Conservation (phyloP, 2,329 filamentous ascomycete species). For the Paradendryphiella salina region DNA sequence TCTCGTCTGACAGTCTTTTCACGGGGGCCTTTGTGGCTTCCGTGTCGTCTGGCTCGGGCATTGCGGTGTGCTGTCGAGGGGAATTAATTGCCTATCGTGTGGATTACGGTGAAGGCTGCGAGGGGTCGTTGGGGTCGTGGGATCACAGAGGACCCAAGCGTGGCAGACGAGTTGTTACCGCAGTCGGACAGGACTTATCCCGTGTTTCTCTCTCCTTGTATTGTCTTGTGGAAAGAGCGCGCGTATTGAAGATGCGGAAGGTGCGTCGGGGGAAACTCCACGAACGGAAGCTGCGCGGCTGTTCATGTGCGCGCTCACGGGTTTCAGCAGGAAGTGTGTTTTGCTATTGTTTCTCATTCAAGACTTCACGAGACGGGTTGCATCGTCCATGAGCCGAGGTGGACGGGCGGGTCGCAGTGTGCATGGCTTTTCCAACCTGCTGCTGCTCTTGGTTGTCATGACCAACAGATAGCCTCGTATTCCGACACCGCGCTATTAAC, state of each 20-base stretch:
- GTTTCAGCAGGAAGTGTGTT: too few relatives aligned
- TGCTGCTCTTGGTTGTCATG: too few relatives aligned
- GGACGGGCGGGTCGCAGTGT: too few relatives aligned
- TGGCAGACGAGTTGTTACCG: neutral
- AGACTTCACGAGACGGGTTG: too few relatives aligned
- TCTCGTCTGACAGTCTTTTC: neutral
- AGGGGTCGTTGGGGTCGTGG: neutral
- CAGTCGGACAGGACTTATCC: neutral
- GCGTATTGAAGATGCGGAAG: neutral
- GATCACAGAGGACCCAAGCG: neutral
- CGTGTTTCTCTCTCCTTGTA: neutral
- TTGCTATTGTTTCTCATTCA: too few relatives aligned
- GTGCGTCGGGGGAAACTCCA: too few relatives aligned
- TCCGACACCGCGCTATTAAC: neutral
- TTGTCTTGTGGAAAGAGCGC: neutral
- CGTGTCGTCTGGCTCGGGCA: neutral
- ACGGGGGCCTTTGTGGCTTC: slow-evolving; percentile 2
- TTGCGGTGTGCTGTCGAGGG: neutral
- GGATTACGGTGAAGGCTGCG: neutral
- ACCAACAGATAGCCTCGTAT: too few relatives aligned
- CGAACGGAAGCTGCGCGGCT: neutral
- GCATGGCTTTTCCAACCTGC: too few relatives aligned
- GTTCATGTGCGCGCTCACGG: too few relatives aligned
- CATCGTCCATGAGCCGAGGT: too few relatives aligned
- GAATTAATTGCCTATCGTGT: too few relatives aligned